Evolutionary conservation across 139 green algal genomes (phyloP), one percentile per base, ranked within the genome.

Genomic region (Eudorina sp.): DNA sequence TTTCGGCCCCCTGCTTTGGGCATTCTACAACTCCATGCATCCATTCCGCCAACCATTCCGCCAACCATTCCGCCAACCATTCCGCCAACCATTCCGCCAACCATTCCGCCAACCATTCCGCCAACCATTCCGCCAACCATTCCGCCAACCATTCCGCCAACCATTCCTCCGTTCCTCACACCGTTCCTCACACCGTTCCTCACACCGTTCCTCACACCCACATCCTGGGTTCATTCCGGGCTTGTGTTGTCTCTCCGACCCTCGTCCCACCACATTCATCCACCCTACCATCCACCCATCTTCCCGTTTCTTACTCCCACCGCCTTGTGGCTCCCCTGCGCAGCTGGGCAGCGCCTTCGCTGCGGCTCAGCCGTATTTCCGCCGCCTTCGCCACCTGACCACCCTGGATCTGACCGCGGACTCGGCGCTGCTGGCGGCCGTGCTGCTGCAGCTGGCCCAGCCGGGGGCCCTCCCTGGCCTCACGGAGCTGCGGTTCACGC

Each of bases 331-430:
- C 55, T 66, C 19, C 36, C 51, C 51, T 9, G 25, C 31, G 3
- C 77, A 84, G 77, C 6, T 84, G 23, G 23, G 36, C 36, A 5
- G 1, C 34, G 77, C 53, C 34, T 38, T 84, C 34, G 25, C 36
- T 23, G 19, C 34, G 3, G 19, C 58, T 5, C 38, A 45, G 40
- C 14, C 55, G 16, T 4, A 40, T 41, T 41, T 75, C 23, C 21
- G 1, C 79, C 58, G 43, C 58, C 55, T 85, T 11, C 79, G 58
- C 58, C 55, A 85, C 55, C 79, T 85, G 0, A 85, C 79, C 55
- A 58, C 79, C 25, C 38, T 85, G 58, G 79, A 85, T 55, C 79
- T 85, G 5, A 85, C 79, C 27, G 25, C 79, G 7, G 41, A 74
- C 29, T 9, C 58, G 6, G n/a, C 25, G 8, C 19, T 58, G 16